Conservation (phyloP, 768 basidiomycete species). For the Tephrocybe rancida region DNA sequence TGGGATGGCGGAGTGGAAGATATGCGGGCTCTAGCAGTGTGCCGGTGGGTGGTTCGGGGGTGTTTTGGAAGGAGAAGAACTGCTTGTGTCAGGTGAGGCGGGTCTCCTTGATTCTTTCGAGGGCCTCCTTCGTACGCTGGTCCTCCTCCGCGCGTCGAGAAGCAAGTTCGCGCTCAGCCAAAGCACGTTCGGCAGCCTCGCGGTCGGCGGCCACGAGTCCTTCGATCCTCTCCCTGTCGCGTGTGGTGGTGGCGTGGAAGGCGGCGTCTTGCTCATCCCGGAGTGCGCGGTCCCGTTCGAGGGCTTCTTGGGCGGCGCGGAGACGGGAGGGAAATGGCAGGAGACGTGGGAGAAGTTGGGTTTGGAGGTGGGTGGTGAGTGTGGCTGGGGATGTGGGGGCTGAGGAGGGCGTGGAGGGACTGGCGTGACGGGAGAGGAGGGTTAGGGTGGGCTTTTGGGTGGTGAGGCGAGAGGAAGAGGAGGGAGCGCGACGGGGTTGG, state of each 20-base stretch:
- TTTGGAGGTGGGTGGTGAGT: slow-evolving; percentile 67
- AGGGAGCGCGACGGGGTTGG: slow-evolving; percentile 63
- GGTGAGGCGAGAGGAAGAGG: slow-evolving; percentile 33
- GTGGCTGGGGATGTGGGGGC: slow-evolving; percentile 64
- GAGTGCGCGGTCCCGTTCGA: slow-evolving; percentile 1
- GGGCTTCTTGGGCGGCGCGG: slow-evolving; percentile 1
- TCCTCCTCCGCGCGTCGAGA: slow-evolving; percentile 33
- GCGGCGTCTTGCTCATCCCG: slow-evolving; percentile 85
- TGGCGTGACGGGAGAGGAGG: slow-evolving; percentile 85
- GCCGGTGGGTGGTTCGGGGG: too few relatives aligned
- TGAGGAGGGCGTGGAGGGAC: slow-evolving; percentile 41
- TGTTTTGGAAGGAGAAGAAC: neutral
- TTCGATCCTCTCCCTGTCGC: slow-evolving; percentile 72
- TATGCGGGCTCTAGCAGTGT: too few relatives aligned
- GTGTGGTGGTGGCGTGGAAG: slow-evolving; percentile 61
- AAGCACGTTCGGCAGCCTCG: neutral
- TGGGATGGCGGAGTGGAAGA: too few relatives aligned
- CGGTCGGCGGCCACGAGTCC: slow-evolving; percentile 48
- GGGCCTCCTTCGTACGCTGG: slow-evolving; percentile 12
- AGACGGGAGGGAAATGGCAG: slow-evolving; percentile 70
- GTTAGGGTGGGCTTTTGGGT: slow-evolving; percentile 76
- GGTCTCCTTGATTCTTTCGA: too few relatives aligned
- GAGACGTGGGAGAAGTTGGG: slow-evolving; percentile 80
- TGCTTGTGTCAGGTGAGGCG: slow-evolving; percentile 7
- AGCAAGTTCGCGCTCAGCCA: slow-evolving; percentile 34